phyloP scores from a whole-genome alignment of 2,329 filamentous ascomycete species.

The Beauveria medogensis region DNA sequence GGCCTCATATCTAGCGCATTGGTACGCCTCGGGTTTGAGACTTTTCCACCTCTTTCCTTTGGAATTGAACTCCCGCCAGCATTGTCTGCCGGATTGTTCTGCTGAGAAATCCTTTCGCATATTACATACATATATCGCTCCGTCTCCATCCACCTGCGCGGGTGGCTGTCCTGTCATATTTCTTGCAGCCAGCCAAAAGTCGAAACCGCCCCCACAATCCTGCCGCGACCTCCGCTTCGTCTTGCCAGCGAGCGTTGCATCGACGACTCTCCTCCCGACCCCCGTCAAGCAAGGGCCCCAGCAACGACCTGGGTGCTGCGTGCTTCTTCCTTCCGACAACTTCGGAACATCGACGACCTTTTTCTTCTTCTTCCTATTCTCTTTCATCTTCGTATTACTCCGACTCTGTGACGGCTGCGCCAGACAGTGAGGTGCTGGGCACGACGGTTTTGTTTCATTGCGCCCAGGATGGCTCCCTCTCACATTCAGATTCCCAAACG shows the following conservation, averaged over 20 bases:
- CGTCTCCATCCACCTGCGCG: not conserved
- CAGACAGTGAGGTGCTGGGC: slow-evolving; percentile 5
- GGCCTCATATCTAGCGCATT: not conserved
- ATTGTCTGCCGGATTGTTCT: not conserved
- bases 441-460: not conserved
- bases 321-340: not conserved
- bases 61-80: not conserved
- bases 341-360: not conserved
- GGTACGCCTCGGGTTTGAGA: not conserved
- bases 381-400: not conserved
- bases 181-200: not conserved
- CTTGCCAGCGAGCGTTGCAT: not conserved
- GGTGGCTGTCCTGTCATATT: not conserved
- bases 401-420: not conserved
- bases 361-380: not conserved
- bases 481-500: slow-evolving; percentile 39
- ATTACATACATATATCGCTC: not conserved
- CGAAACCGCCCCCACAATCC: slow-evolving; percentile 9
- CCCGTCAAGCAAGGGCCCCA: not conserved
- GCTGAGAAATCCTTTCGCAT: not conserved
- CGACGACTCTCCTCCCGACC: not conserved
- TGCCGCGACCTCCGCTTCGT: slow-evolving; percentile 1
- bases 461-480: slow-evolving; percentile 40
- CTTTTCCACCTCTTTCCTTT: not conserved
- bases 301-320: not conserved